Conservation (phyloP, 768 basidiomycete genomes). For the Gloeopeniophorella convolvens region DNA sequence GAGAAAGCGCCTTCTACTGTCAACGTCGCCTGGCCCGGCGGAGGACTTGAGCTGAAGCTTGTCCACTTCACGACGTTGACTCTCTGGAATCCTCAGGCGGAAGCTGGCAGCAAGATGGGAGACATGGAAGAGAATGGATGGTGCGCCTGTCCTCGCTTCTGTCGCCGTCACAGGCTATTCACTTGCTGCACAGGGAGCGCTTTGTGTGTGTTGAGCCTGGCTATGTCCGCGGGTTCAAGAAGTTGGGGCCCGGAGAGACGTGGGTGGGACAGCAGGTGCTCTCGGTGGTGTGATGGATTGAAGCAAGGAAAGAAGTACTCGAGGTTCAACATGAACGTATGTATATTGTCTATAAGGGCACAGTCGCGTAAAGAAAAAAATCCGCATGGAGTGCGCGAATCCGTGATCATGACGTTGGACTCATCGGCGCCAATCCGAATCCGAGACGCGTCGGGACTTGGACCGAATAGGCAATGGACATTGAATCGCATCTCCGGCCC, state of each 20-base stretch:
- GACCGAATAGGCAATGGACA: no score
- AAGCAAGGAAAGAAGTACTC: not conserved
- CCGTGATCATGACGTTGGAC: no score
- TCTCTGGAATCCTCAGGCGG: constrained; percentile 89
- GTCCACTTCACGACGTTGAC: constrained; percentile 71
- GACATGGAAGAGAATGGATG: constrained; percentile 92
- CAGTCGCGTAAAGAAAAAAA: no score
- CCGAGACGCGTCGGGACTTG: no score
- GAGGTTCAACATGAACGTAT: not conserved
- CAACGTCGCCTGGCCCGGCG: constrained; percentile 52
- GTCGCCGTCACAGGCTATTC: not conserved
- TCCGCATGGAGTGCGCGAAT: no score
- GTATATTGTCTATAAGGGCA: no score
- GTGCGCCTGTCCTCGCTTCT: constrained; percentile 38
- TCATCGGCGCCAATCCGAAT: not conserved
- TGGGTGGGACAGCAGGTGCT: constrained; percentile 78
- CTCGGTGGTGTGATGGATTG: constrained; percentile 31
- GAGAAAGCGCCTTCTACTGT: constrained; percentile 54
- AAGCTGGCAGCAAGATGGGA: constrained; percentile 60
- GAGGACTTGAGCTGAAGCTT: constrained; percentile 46
- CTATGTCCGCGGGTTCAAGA: constrained; percentile 65
- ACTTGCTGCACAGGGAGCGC: constrained; percentile 47
- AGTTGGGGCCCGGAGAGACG: constrained; percentile 52
- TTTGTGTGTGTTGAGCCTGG: constrained; percentile 94
- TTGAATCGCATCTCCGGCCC: not conserved